Base-by-base conservation (phyloP, 306 rosid genomes). In the Echinosophora koreensis region DNA sequence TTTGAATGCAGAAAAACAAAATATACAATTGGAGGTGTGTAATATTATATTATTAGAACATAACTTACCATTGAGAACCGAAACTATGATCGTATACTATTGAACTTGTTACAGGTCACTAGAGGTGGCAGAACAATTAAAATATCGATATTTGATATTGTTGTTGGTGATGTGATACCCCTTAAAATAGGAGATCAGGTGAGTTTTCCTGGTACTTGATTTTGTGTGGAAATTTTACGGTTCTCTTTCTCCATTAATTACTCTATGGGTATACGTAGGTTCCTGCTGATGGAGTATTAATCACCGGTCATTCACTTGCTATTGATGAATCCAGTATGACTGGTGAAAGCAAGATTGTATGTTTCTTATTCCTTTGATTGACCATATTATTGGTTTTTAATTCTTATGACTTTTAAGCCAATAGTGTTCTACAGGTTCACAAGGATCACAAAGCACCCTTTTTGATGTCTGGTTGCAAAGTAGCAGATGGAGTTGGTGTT, bases 291-390 rank as follows among this genome's bases (percentile, higher is more conserved):
- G 99, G 99, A 86, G 85, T 95, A 49, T 59, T 95, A 78, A 86
- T 92, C 69, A 65, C 85, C 1, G 90, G 97, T 37, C 99, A 95
- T 84, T 95, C 99, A 80, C 90, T 95, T 62, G 88, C 97, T 11
- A 87, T 95, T 2, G 99, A 95, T 84, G 99, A 95, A 82, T 95
- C 99, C 67, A 95, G 99, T 86, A 95, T 95, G 99, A 95, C 99
- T 6, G 99, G 99, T 16, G 99, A 95, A 89, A 92, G 99, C 97
- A 95, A 95, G 86, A 90, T 83, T 76, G 99, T 95, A 80, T 81
- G 98, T 61, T 77, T 14, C 56, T 74, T 73, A 15, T 56, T 75
- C 84, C 78, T 73, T 69, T 34, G 38, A 34, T 47, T 52, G 14
- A 4, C 73, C 15, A 75, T 55, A 50, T 80, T 60, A 41, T 66